phyloP scores from a whole-genome alignment of 345 rosid species.

The Boechera divaricarpa region DNA sequence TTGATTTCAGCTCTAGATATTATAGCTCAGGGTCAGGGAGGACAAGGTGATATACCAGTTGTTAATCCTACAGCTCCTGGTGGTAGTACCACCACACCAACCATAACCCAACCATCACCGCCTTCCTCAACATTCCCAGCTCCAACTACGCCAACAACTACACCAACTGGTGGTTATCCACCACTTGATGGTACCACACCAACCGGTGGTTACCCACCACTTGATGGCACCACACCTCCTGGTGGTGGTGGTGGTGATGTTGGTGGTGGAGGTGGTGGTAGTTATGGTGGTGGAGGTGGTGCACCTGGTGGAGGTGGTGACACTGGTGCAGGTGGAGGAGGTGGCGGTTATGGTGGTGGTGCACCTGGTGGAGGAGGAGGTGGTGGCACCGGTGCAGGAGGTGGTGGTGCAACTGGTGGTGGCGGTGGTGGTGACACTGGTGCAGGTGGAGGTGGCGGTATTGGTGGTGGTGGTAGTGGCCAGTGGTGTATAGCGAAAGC shows the following conservation, averaged over 20 bases:
- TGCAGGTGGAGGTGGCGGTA: slow-evolving; percentile 21
- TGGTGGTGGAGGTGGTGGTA: slow-evolving; percentile 30
- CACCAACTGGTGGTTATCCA: slow-evolving; percentile 46
- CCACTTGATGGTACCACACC: slow-evolving; percentile 40
- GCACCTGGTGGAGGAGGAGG: slow-evolving; percentile 23
- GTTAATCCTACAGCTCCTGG: slow-evolving; percentile 75
- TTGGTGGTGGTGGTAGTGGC: slow-evolving; percentile 46
- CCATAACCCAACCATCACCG: slow-evolving; percentile 52
- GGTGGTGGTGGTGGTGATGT: slow-evolving; percentile 37
- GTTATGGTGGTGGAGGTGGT: slow-evolving; percentile 9
- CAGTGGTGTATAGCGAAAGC: slow-evolving; percentile 84
- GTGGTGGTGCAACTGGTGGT: slow-evolving; percentile 8
- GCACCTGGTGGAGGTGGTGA: slow-evolving; percentile 37
- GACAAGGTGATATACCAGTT: slow-evolving; percentile 59
- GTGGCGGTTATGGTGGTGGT: slow-evolving; percentile 21
- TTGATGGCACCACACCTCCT: slow-evolving; percentile 38
- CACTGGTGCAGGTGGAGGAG: slow-evolving; percentile 16
- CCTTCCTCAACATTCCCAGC: slow-evolving; percentile 43
- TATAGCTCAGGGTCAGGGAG: slow-evolving; percentile 43
- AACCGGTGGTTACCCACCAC: slow-evolving; percentile 48
- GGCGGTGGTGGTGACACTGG: slow-evolving; percentile 28
- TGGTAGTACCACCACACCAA: slow-evolving; percentile 54
- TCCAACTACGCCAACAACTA: slow-evolving; percentile 40
- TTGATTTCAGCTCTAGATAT: slow-evolving; percentile 43
- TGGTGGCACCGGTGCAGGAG: slow-evolving; percentile 12